These are phyloP conservation scores for Dipteronia sinensis DNA, from an alignment of 345 rosid species.

Conservation along the genomic window DNA sequence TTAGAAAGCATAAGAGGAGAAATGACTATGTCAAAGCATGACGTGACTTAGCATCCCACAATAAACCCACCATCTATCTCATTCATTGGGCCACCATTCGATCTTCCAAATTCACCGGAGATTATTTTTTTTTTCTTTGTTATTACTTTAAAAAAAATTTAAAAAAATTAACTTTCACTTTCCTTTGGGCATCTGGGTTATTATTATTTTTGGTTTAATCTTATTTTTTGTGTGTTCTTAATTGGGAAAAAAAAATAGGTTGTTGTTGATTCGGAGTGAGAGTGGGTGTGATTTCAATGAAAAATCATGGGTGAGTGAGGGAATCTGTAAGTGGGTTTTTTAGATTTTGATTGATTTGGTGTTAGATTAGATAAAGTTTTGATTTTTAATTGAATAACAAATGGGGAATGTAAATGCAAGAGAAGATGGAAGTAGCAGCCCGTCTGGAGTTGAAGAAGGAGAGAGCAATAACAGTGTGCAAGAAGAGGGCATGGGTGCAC, in stretches of 20 bases:
- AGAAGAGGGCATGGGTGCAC: conserved; percentile 43
- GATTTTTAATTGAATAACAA: conserved; percentile 8
- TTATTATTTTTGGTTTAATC: not conserved
- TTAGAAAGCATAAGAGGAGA: not conserved
- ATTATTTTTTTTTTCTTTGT: conserved; percentile 3
- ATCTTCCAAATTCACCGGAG: conserved; percentile 38
- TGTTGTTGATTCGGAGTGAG: not conserved
- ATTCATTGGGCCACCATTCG: conserved; percentile 28
- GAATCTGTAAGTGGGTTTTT: conserved; percentile 28
- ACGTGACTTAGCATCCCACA: conserved; percentile 28
- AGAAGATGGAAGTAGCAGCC: conserved; percentile 69
- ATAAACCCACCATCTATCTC: conserved; percentile 15
- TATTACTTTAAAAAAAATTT: not conserved
- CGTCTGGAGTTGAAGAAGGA: conserved; percentile 59
- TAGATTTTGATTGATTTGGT: not conserved
- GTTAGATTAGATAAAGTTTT: not conserved
- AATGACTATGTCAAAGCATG: conserved; percentile 42
- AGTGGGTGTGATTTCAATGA: conserved; percentile 2
- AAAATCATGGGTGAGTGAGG: conserved; percentile 38
- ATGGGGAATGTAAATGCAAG: conserved; percentile 97
- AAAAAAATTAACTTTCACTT: not conserved
- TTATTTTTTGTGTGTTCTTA: not conserved
- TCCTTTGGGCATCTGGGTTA: conserved; percentile 18
- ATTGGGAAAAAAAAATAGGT: not conserved
- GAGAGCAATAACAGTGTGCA: conserved; percentile 30